Base-by-base conservation (phyloP, 768 basidiomycete genomes). In the Lentinula boryana region DNA sequence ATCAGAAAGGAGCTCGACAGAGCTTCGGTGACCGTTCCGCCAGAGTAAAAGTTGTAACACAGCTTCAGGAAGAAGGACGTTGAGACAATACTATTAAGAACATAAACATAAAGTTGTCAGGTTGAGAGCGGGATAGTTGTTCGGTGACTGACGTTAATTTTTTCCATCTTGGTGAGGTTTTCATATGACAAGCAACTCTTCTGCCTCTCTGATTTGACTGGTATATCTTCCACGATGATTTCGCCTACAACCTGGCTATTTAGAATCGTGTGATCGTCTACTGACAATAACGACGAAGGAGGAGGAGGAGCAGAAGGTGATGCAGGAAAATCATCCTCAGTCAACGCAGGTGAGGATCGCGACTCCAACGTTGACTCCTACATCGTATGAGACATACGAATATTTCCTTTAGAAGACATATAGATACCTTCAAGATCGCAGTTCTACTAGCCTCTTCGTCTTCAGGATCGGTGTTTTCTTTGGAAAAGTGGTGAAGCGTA, bases 31-130 rank as follows among this genome's bases (percentile, higher is more conserved):
- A 1, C 86, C 88, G 15, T 74, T 74, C 10, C 88, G 83, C 87
- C 89, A 91, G 13, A 91, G 72, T n/a, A 89, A 75, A 8, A 93
- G 76, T 66, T 93, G 91, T 46, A 86, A 75, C 43, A 89, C 76
- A 3, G 86, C 79, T 69, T 91, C 90, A 2, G 85, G 87, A 4
- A 91, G 76, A 10, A 93, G 80, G 33, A 93, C 79, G 61, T 87
- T 84, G 40, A 82, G 71, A 67, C 88, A 89, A 64, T 91, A 92
- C 88, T 91, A 33, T 23, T 2, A 49, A 58, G 38, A 67, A 46
- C 59, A 63, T 35, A 23, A 67, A 46, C 59, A 63, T 35, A 23
- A 49, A 35, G 33, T 5, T 18, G 18, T 27, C 33, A 8, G 43
- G 53, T 38, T 48, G 3, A 27, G 50, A 43, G 21, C 48, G 43